A percentile compares a stretch with the other conserved stretches of the same genome.
These are phyloP conservation scores for Testicularia cyperi DNA, from an alignment of 1,284 basidiomycete species.

Conservation along the genomic window DNA sequence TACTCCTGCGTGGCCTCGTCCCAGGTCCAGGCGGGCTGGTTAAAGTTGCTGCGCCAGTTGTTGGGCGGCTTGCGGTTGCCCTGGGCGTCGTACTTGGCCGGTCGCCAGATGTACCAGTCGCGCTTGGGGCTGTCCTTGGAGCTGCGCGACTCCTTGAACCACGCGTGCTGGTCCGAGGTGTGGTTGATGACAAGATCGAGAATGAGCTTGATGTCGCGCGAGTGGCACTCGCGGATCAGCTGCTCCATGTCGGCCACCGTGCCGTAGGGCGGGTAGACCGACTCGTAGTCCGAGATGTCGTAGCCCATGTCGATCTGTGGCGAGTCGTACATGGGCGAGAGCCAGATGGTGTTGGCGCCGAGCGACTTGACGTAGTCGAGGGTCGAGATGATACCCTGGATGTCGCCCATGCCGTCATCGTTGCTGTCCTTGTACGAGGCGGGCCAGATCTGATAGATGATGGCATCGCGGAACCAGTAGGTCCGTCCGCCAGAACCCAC, in stretches of 20 bases:
- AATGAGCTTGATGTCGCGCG: constrained; percentile 72
- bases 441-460: constrained; percentile 68
- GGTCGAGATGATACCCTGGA: constrained; percentile 69
- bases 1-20: constrained; percentile 72
- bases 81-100: constrained; percentile 66
- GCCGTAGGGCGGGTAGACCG: constrained; percentile 74
- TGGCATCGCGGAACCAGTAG: constrained; percentile 43
- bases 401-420: constrained; percentile 74
- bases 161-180: constrained; percentile 68
- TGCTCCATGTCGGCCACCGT: constrained; percentile 73
- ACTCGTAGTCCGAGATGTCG: constrained; percentile 67
- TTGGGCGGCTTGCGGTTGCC: constrained; percentile 65
- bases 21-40: constrained; percentile 75
- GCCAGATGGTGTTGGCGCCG: constrained; percentile 74
- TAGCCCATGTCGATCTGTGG: constrained; percentile 72
- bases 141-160: constrained; percentile 72
- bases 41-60: constrained; percentile 73
- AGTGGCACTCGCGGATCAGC: constrained; percentile 67
- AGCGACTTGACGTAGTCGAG: constrained; percentile 73
- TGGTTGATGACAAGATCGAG: constrained; percentile 83
- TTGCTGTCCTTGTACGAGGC: constrained; percentile 73
- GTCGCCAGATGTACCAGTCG: constrained; percentile 76
- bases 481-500: constrained; percentile 14
- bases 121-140: constrained; percentile 68
- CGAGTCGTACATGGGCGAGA: constrained; percentile 73